Percentiles rank a stretch among this genome's conserved stretches.
Conservation (phyloP, 2,329 filamentous ascomycete genomes). For the Trichoderma sp. region DNA sequence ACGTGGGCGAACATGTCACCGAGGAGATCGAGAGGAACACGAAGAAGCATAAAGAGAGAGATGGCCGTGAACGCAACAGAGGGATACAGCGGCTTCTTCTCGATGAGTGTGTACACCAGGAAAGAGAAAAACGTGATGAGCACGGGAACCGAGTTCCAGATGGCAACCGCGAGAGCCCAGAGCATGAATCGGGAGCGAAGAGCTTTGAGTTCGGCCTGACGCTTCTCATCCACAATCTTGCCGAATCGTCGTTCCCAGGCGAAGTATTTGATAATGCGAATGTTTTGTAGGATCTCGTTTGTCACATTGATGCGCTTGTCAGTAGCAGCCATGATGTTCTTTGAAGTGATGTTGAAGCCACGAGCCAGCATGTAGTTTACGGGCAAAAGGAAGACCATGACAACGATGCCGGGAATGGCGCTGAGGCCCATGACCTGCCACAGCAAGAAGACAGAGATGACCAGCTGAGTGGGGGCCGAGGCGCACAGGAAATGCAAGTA, state of each 20-base stretch:
- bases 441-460: slow-evolving; percentile 77
- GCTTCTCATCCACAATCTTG: slow-evolving; percentile 84
- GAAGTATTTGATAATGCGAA: slow-evolving; percentile 99
- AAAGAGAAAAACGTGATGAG: slow-evolving; percentile 97
- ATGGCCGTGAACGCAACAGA: slow-evolving; percentile 95
- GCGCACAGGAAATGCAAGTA: slow-evolving; percentile 97
- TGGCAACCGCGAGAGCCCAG: slow-evolving; percentile 87
- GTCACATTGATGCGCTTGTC: slow-evolving; percentile 96
- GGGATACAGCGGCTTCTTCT: slow-evolving; percentile 84
- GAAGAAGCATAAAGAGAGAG: slow-evolving; percentile 90
- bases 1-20: slow-evolving; percentile 99
- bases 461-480: slow-evolving; percentile 82
- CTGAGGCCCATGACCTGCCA: slow-evolving; percentile 91
- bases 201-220: slow-evolving; percentile 73
- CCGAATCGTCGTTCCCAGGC: slow-evolving; percentile 95
- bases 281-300: slow-evolving; percentile 96
- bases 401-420: slow-evolving; percentile 86
- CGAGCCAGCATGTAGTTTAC: slow-evolving; percentile 87
- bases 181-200: slow-evolving; percentile 82
- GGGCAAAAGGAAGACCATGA: slow-evolving; percentile 87
- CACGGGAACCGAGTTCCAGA: slow-evolving; percentile 95
- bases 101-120: slow-evolving; percentile 85
- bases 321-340: slow-evolving; percentile 87
- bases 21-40: slow-evolving; percentile 90
- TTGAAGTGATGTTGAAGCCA: slow-evolving; percentile 83